Evolutionary conservation across 2,329 filamentous ascomycete genomes (phyloP).

Genomic region (Calonectria henricotiae): DNA sequence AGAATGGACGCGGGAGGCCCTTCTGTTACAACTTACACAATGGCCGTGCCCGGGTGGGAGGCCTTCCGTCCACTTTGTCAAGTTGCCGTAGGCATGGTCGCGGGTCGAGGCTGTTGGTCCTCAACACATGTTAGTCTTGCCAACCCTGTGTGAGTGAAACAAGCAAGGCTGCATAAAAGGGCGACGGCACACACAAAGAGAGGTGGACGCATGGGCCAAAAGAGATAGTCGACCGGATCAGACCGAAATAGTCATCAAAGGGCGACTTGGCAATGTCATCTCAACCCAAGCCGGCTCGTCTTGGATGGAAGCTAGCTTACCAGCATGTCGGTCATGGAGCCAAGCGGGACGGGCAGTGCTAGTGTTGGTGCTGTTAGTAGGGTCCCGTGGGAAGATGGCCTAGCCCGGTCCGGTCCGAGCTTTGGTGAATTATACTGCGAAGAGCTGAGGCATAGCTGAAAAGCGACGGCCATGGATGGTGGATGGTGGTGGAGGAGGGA

Average conservation of each 20-base stretch:
- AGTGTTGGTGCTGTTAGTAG: slow-evolving; percentile 21
- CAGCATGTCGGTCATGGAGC: slow-evolving; percentile 26
- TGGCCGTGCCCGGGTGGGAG: neutral
- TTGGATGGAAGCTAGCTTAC: slow-evolving; percentile 4
- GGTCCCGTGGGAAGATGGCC: slow-evolving; percentile 16
- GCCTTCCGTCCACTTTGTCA: neutral
- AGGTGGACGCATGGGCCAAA: slow-evolving; percentile 7
- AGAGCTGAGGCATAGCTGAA: slow-evolving; percentile 10
- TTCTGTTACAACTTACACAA: neutral
- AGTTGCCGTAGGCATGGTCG: neutral
- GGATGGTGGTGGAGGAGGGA: slow-evolving; percentile 10
- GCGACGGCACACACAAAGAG: slow-evolving; percentile 4
- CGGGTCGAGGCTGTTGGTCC: neutral
- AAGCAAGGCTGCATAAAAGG: slow-evolving; percentile 1
- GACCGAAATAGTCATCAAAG: slow-evolving; percentile 4
- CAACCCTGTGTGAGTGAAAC: slow-evolving; percentile 10
- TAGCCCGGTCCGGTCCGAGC: neutral
- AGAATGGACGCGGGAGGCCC: neutral
- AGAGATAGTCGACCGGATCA: slow-evolving; percentile 1
- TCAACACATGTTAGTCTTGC: neutral
- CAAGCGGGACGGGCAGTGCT: slow-evolving; percentile 24
- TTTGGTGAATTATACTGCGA: neutral
- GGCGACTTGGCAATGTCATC: neutral
- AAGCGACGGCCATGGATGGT: neutral
- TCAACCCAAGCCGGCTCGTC: neutral